Base-by-base conservation (phyloP, 176 grass and related monocot species). In the Lolium multiflorum region DNA sequence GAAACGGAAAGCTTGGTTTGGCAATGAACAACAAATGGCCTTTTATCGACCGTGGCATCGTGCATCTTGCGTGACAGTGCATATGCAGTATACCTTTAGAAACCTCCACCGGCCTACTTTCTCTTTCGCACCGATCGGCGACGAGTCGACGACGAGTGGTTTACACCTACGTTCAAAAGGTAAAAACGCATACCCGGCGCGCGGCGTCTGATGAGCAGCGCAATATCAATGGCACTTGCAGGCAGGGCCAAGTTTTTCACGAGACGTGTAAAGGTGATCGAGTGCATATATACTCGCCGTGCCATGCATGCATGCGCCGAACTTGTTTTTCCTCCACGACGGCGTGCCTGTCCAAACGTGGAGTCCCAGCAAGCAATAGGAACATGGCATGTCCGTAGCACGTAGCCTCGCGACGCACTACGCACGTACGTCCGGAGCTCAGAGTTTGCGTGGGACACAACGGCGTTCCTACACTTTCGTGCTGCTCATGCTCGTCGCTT, bases 321-420 rank as follows among this genome's bases (percentile, higher is more conserved):
- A 74, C 71, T 74, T 16, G 7, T 74, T 72, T 74, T 25, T 14
- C 0, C 2, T 74, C 12, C 71, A 74, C 71, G 41, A 74, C 13
- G 71, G 43, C 12, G 44, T 74, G 71, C 71, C 71, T 74, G 71
- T 7, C 71, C 71, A 22, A 50, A 49, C 47, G 44, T 50, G 44
- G 44, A 50, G 20, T 14, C 24, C 11, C 24, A 25, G 1, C 71
- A 46, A 74, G 21, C 71, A 73, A 22, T 4, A 22, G 39, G 68
- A 71, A 71, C 38, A 43, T 71, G 38, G 17, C 18, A 9, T 71
- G 38, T 71, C 68, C 68, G 48, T 14, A 43, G 41, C 41, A 38
- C 68, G 48, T 14, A 43, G 41, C 41, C 41, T 43, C 41, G 6
- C 41, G 41, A 35, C 41, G 41, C 7, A 43, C 41, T 43, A 43